Base-by-base conservation (phyloP, 805 yeast species). In the Jamesozyma jinghongensis region DNA sequence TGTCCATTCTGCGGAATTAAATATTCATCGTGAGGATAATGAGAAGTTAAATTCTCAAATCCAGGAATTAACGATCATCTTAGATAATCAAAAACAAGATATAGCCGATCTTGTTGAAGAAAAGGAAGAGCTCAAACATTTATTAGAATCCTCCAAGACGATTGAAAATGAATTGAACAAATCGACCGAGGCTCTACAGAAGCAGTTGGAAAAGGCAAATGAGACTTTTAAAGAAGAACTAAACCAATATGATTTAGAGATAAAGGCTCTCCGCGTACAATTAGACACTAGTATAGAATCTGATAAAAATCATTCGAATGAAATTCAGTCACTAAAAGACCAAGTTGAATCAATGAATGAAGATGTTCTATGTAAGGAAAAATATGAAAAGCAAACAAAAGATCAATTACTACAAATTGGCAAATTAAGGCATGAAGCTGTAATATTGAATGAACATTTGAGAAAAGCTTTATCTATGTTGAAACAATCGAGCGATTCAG, bases 381-480 rank as follows among this genome's bases (percentile, higher is more conserved):
- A 66, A 52, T 67, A 69, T 38, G 83, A 71, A 54, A 65, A 59
- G 40, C 87, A 70, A 56, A 67, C 71, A 34, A 78, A 68, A 66
- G 87, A 72, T 45, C 87, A 85, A 61, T 85, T 79, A 43, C 65
- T 88, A 27, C 73, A 79, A 38, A 77, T 92, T 38, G 97, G 97
- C 1, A 92, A 90, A 57, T 71, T 92, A 37, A 75, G 97, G 40
- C 97, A 90, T 59, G 98, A 92, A 60, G 90, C 94, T 2, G 90
- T 92, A 8, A 85, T 85, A 19, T 66, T 90, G 43, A 92, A 92
- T 59, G 98, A 92, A 57, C 97, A 92, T 63, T 66, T 92, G 40
- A 87, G 95, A n/a, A 90, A 92, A 54, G 94, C 97, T 1, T 65
- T 90, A 46, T 77, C 85, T 19, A 69, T 90, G 71, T 73, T 92